These are phyloP conservation scores for Euphrasia confusa DNA, from an alignment of 257 asterid genomes.

Conservation along the genomic window DNA sequence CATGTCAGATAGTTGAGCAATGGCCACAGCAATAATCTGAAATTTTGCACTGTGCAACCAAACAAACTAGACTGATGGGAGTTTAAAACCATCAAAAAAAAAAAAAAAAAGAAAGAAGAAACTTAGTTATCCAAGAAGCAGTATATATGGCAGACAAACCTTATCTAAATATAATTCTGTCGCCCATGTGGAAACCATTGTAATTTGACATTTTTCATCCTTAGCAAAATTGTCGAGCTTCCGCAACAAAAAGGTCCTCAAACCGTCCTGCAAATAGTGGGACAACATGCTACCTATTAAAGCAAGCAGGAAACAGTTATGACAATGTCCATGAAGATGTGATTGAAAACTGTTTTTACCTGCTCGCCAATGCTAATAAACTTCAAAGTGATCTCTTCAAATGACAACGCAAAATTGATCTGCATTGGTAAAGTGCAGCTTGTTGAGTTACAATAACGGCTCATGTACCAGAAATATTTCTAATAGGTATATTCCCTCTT, in stretches of 20 bases:
- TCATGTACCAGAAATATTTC: constrained; percentile 10
- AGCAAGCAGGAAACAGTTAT: constrained; percentile 15
- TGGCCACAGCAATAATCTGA: constrained; percentile 7
- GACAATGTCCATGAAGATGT: constrained; percentile 18
- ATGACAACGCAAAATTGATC: constrained; percentile 84
- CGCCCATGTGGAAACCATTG: constrained; percentile 98
- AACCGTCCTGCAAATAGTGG: constrained; percentile 71
- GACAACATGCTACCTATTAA: constrained; percentile 25
- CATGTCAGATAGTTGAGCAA: too few relatives aligned
- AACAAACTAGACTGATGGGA: background rate
- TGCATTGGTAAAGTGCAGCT: constrained; percentile 46
- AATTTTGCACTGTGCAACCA: constrained; percentile 1
- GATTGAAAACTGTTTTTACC: constrained; percentile 42
- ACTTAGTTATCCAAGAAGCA: constrained; percentile 13
- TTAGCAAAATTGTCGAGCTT: constrained; percentile 84
- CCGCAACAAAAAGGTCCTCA: constrained; percentile 88
- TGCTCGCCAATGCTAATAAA: constrained; percentile 94
- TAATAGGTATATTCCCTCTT: constrained; percentile 9
- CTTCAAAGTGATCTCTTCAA: constrained; percentile 93
- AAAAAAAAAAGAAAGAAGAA: background rate
- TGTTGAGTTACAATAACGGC: constrained; percentile 29
- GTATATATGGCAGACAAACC: constrained; percentile 39
- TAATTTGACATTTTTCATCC: constrained; percentile 94
- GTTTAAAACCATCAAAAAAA: constrained; percentile 11
- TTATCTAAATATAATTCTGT: constrained; percentile 91